Evolutionary conservation across 23 red algal species (phyloP).

Genomic region (Chondrus crispus): DNA sequence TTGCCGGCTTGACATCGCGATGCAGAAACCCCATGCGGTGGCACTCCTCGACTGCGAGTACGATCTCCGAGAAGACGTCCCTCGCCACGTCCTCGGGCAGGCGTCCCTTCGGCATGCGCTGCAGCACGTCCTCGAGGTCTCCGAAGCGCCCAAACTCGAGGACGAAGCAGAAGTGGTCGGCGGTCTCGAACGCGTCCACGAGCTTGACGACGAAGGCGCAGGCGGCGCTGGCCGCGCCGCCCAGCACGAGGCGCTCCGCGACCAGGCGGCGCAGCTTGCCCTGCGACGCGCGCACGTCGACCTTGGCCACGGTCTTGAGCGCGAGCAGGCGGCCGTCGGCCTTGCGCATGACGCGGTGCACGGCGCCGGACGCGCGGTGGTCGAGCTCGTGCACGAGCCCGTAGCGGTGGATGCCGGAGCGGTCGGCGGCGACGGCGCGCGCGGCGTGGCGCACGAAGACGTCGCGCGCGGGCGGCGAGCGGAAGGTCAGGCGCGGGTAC

Average conservation of each 20-base stretch:
- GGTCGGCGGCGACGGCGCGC: not conserved
- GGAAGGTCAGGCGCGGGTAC: not conserved
- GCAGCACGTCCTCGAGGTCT: slow-evolving; percentile 37
- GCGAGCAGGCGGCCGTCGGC: not conserved
- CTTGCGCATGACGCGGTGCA: not conserved
- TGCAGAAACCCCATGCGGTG: slow-evolving; percentile 39
- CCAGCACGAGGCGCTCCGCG: not conserved
- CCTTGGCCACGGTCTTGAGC: slow-evolving; percentile 36
- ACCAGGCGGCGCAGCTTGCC: not conserved
- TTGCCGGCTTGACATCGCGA: slow-evolving; percentile 72
- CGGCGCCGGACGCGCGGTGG: not conserved
- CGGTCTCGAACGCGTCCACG: slow-evolving; percentile 59
- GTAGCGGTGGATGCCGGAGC: not conserved
- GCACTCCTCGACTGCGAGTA: slow-evolving; percentile 48
- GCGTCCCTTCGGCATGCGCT: slow-evolving; percentile 1
- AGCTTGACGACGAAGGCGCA: slow-evolving; percentile 47
- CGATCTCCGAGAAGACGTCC: slow-evolving; percentile 47
- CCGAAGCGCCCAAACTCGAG: slow-evolving; percentile 55
- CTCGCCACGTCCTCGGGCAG: slow-evolving; percentile 22
- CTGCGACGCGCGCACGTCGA: not conserved
- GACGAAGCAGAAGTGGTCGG: slow-evolving; percentile 55
- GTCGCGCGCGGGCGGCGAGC: not conserved
- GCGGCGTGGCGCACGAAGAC: not conserved
- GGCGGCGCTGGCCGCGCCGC: slow-evolving; percentile 10
- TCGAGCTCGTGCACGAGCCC: not conserved